A percentile compares a stretch with the other conserved stretches of the same genome.
Conservation (phyloP, 192 early-diverging fungal genomes). For the Coemansia interrupta region DNA sequence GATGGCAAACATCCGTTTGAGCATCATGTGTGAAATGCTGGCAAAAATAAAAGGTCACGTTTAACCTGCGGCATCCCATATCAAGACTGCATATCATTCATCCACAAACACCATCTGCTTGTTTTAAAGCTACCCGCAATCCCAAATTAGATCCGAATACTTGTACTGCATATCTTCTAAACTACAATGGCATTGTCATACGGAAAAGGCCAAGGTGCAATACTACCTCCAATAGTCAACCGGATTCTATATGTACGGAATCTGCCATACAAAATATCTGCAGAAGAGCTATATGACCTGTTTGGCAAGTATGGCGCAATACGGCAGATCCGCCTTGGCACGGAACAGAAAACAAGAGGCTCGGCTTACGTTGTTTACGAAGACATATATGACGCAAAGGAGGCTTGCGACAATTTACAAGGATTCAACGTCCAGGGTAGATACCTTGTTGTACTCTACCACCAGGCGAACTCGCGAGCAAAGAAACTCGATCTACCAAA, state of each 20-base stretch:
- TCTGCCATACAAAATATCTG: slow-evolving; percentile 93
- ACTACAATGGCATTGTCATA: slow-evolving; percentile 39
- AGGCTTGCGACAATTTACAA: slow-evolving; percentile 90
- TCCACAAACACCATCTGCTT: not conserved
- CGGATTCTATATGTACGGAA: slow-evolving; percentile 91
- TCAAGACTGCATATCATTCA: not conserved
- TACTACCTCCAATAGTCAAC: slow-evolving; percentile 91
- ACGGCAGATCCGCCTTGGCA: slow-evolving; percentile 87
- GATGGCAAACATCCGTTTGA: no score
- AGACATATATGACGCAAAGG: slow-evolving; percentile 96
- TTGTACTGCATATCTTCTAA: not conserved
- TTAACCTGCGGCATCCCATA: not conserved
- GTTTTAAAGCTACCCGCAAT: not conserved
- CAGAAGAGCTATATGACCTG: slow-evolving; percentile 96
- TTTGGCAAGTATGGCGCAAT: slow-evolving; percentile 97
- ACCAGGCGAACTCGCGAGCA: slow-evolving; percentile 73
- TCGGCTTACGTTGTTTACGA: slow-evolving; percentile 98
- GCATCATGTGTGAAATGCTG: no score
- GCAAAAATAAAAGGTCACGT: no score
- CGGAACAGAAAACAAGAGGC: slow-evolving; percentile 80
- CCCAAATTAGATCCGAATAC: not conserved
- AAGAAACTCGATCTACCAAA: slow-evolving; percentile 77
- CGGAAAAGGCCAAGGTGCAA: slow-evolving; percentile 55
- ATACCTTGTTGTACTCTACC: slow-evolving; percentile 93
- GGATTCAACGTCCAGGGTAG: slow-evolving; percentile 96